Percentiles rank a stretch among this genome's conserved stretches.
Evolutionary conservation across 1,139 yeast species (phyloP).

Genomic region (Protomyces gravidus): DNA sequence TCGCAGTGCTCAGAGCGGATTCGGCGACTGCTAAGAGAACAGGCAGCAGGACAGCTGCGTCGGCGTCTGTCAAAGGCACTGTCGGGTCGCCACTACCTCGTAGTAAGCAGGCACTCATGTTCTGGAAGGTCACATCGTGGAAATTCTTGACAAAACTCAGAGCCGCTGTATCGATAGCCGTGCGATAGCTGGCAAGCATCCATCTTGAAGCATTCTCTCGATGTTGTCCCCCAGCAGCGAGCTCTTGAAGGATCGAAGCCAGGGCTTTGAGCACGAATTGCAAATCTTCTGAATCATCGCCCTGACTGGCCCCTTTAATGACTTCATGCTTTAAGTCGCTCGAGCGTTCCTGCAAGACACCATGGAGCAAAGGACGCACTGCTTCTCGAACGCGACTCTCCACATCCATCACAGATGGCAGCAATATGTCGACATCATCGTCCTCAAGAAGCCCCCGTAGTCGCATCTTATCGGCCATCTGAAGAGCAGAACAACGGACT

Average conservation of each 20-base stretch:
- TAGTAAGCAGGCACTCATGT: constrained; percentile 31
- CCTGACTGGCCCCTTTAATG: constrained; percentile 27
- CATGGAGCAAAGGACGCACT: constrained; percentile 37
- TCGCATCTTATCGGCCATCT: constrained; percentile 54
- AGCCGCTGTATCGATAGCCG: constrained; percentile 35
- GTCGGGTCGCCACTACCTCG: constrained; percentile 21
- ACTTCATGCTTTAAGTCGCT: constrained; percentile 21
- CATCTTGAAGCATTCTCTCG: constrained; percentile 1
- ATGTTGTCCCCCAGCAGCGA: constrained; percentile 2
- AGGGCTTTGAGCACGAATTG: constrained; percentile 38
- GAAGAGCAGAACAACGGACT: constrained; percentile 53
- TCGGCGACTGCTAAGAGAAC: constrained; percentile 38
- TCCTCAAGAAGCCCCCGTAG: constrained; percentile 62
- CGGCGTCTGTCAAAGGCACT: constrained; percentile 35
- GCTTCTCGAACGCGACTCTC: constrained; percentile 41
- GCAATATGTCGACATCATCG: constrained; percentile 46
- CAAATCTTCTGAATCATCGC: constrained; percentile 12
- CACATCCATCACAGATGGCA: constrained; percentile 49
- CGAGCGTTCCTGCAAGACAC: constrained; percentile 35
- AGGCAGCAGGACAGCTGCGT: constrained; percentile 38
- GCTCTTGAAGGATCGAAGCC: constrained; percentile 29
- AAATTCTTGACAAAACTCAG: constrained; percentile 34
- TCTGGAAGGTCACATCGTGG: constrained; percentile 35
- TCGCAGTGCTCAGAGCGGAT: constrained; percentile 27
- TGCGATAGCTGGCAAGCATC: background rate